These are phyloP conservation scores for Hypseocharis bilobata DNA, from an alignment of 441 rosid species.

Conservation along the genomic window DNA sequence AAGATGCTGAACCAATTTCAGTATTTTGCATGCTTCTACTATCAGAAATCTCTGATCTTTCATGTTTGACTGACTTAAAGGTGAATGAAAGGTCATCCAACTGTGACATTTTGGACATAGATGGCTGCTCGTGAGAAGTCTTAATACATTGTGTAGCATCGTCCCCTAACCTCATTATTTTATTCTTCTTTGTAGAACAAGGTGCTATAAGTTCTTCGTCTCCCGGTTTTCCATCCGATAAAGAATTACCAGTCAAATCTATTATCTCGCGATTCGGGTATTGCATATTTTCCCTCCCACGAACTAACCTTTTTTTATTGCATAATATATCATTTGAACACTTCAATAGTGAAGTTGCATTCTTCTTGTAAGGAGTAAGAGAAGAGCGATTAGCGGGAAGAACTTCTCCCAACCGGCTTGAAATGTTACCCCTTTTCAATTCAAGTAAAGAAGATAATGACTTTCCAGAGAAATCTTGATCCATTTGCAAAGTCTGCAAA, in stretches of 20 bases:
- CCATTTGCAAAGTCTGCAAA: slow-evolving; percentile 27
- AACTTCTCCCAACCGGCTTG: slow-evolving; percentile 37
- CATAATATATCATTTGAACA: slow-evolving; percentile 28
- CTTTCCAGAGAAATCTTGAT: slow-evolving; percentile 21
- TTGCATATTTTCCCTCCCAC: slow-evolving; percentile 32
- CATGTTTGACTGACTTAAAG: slow-evolving; percentile 30
- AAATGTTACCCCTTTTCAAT: slow-evolving; percentile 33
- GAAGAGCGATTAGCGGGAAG: slow-evolving; percentile 72
- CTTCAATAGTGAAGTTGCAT: slow-evolving; percentile 33
- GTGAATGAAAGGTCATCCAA: slow-evolving; percentile 22
- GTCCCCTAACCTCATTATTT: slow-evolving; percentile 29
- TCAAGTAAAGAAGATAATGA: slow-evolving; percentile 33
- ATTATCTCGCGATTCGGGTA: slow-evolving; percentile 28
- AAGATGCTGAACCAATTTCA: slow-evolving; percentile 27
- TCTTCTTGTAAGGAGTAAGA: slow-evolving; percentile 34
- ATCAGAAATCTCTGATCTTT: slow-evolving; percentile 25
- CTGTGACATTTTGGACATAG: slow-evolving; percentile 27
- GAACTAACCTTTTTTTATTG: slow-evolving; percentile 33
- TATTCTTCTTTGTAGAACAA: slow-evolving; percentile 49
- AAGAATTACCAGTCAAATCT: slow-evolving; percentile 31
- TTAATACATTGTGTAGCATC: slow-evolving; percentile 17
- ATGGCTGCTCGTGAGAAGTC: slow-evolving; percentile 22
- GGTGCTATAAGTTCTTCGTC: slow-evolving; percentile 30
- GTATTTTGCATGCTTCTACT: slow-evolving; percentile 23
- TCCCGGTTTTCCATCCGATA: slow-evolving; percentile 27